A percentile compares a stretch with the other conserved stretches of the same genome.
Evolutionary conservation across 2,329 filamentous ascomycete genomes (phyloP).

Genomic region (Fusarium globosum): DNA sequence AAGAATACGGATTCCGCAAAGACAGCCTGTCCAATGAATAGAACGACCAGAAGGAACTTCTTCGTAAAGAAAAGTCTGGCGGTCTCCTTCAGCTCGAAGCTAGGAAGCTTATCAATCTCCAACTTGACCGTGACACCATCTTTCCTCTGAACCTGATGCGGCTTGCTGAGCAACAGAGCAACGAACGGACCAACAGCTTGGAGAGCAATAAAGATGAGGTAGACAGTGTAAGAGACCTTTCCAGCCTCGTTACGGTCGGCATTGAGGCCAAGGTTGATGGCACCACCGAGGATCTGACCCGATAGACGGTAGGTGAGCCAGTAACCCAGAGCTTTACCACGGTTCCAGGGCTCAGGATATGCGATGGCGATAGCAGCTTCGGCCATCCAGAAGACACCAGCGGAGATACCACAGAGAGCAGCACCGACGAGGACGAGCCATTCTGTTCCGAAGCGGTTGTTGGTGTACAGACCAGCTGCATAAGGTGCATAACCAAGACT

Average conservation of each 20-base stretch:
- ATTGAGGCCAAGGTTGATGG: constrained; percentile 77
- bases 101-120: constrained; percentile 65
- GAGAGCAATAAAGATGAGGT: constrained; percentile 75
- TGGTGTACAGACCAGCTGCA: constrained; percentile 76
- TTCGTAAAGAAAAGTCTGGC: constrained; percentile 68
- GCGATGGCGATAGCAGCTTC: constrained; percentile 79
- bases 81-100: constrained; percentile 69
- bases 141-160: constrained; percentile 70
- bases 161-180: constrained; percentile 70
- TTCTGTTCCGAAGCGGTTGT: constrained; percentile 75
- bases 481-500: constrained; percentile 76
- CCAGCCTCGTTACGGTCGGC: constrained; percentile 66
- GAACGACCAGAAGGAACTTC: constrained; percentile 71
- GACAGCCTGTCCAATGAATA: constrained; percentile 77
- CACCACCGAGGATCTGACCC: constrained; percentile 77
- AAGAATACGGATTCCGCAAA: constrained; percentile 79
- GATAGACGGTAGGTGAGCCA: constrained; percentile 71
- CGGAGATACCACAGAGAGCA: constrained; percentile 75
- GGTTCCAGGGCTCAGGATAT: constrained; percentile 77
- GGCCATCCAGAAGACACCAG: constrained; percentile 80
- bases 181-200: constrained; percentile 74
- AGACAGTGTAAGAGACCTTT: constrained; percentile 76
- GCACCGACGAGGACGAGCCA: constrained; percentile 78
- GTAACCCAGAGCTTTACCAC: constrained; percentile 72
- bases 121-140: constrained; percentile 73